Conservation (phyloP, 176 grass and related monocot genomes). For the Dactylis glomerata region DNA sequence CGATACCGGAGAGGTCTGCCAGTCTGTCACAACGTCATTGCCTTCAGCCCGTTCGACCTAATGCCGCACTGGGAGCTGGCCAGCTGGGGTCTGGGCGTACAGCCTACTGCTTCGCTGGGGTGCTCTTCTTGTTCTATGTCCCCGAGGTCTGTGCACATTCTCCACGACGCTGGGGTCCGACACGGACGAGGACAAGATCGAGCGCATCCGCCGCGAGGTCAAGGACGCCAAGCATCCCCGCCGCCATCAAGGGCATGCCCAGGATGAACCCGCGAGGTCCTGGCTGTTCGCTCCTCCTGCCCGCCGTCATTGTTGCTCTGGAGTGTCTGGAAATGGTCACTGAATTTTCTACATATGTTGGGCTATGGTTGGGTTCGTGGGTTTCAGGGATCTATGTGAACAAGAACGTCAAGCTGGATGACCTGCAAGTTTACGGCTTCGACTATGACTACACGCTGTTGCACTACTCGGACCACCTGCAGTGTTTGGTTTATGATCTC, state of each 20-base stretch:
- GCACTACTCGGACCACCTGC: slow-evolving; percentile 74
- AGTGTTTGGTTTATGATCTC: slow-evolving; percentile 84
- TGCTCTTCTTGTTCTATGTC: not conserved
- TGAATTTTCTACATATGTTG: too few species aligned
- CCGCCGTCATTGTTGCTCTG: not conserved
- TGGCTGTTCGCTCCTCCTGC: not conserved
- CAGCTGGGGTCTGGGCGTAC: too few species aligned
- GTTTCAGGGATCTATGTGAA: slow-evolving; percentile 84
- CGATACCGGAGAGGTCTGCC: not conserved
- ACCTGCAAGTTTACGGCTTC: slow-evolving; percentile 88
- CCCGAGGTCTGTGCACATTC: slow-evolving; percentile 20
- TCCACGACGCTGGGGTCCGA: slow-evolving; percentile 49
- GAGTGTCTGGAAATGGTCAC: too few species aligned
- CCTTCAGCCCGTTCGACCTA: slow-evolving; percentile 28
- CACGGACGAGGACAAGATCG: slow-evolving; percentile 64
- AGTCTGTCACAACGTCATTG: not conserved
- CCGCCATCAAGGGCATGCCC: too few species aligned
- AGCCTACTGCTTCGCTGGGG: not conserved
- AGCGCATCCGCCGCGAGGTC: slow-evolving; percentile 75
- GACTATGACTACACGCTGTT: too few species aligned
- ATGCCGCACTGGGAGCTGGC: not conserved
- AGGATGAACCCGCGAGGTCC: slow-evolving; percentile 90
- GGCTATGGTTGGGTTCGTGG: not conserved
- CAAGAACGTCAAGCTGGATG: slow-evolving; percentile 81
- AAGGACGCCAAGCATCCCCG: slow-evolving; percentile 80